Conservation (phyloP, 495 filamentous ascomycete genomes). For the Aspergillus heteromorphus region DNA sequence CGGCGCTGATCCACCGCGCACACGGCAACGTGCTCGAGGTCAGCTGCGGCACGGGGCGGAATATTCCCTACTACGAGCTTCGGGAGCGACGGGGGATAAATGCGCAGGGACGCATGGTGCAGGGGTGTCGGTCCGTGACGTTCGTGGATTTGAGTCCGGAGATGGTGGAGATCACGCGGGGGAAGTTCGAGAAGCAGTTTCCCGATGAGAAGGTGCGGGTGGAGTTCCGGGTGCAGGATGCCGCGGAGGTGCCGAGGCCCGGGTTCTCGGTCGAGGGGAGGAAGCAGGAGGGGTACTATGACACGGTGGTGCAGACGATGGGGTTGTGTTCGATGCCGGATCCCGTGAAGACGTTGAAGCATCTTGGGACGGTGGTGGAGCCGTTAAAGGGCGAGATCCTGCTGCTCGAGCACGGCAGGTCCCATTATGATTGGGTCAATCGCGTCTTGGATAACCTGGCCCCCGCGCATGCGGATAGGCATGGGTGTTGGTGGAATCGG, state of each 20-base stretch:
- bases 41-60: conserved; percentile 86
- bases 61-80: conserved; percentile 66
- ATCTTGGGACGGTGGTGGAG: conserved; percentile 39
- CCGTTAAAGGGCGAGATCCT: conserved; percentile 63
- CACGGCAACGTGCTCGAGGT: conserved; percentile 83
- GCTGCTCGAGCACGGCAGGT: conserved; percentile 87
- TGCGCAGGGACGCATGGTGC: conserved; percentile 41
- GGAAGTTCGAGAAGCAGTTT: conserved; percentile 51
- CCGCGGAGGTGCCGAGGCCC: conserved; percentile 18
- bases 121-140: conserved; percentile 46
- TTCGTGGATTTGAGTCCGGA: conserved; percentile 58
- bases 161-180: conserved; percentile 58
- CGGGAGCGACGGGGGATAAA: conserved; percentile 64
- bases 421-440: conserved; percentile 74
- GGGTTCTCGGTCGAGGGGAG: not conserved
- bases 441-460: conserved; percentile 70
- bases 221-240: conserved; percentile 40
- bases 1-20: conserved; percentile 54
- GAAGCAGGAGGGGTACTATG: conserved; percentile 45
- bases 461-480: conserved; percentile 67
- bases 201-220: conserved; percentile 37
- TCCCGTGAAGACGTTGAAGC: conserved; percentile 61
- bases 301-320: conserved; percentile 90
- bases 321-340: conserved; percentile 81
- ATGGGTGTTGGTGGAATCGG: conserved; percentile 97